These are phyloP conservation scores for Babjeviella inositovora DNA, from an alignment of 805 yeast genomes.

Conservation along the genomic window DNA sequence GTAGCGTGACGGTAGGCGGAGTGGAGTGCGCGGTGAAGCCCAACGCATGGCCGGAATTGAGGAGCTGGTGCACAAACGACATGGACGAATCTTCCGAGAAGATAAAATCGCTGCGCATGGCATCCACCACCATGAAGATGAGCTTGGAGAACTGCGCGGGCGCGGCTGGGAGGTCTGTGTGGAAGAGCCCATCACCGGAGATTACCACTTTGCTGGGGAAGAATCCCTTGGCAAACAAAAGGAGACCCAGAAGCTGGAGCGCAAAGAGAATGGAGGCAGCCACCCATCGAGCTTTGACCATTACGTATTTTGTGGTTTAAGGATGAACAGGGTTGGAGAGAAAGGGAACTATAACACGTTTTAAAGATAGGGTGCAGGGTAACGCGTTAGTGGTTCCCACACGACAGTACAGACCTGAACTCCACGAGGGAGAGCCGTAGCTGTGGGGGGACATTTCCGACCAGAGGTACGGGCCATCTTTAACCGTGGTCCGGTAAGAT, in stretches of 20 bases:
- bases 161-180: conserved; percentile 9
- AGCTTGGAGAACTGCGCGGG: conserved; percentile 52
- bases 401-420: too few relatives aligned
- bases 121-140: conserved; percentile 82
- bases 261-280: too few relatives aligned
- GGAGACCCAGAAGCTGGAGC: conserved; percentile 34
- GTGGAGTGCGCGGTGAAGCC: conserved; percentile 87
- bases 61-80: conserved; percentile 45
- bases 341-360: too few relatives aligned
- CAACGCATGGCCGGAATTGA: conserved; percentile 53
- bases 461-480: too few relatives aligned
- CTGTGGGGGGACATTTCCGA: too few relatives aligned
- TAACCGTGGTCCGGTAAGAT: too few relatives aligned
- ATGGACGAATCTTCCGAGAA: conserved; percentile 52
- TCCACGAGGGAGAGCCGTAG: too few relatives aligned
- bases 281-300: too few relatives aligned
- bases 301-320: too few relatives aligned
- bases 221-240: conserved; percentile 66
- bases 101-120: conserved; percentile 79
- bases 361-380: too few relatives aligned
- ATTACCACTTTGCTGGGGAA: conserved; percentile 80
- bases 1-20: conserved; percentile 95
- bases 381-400: too few relatives aligned
- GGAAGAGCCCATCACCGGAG: conserved; percentile 34
- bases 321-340: too few relatives aligned